Evolutionary conservation across 805 yeast species (phyloP), one percentile per base, ranked within the genome.

Genomic region (Metschnikowia peoriensis): DNA sequence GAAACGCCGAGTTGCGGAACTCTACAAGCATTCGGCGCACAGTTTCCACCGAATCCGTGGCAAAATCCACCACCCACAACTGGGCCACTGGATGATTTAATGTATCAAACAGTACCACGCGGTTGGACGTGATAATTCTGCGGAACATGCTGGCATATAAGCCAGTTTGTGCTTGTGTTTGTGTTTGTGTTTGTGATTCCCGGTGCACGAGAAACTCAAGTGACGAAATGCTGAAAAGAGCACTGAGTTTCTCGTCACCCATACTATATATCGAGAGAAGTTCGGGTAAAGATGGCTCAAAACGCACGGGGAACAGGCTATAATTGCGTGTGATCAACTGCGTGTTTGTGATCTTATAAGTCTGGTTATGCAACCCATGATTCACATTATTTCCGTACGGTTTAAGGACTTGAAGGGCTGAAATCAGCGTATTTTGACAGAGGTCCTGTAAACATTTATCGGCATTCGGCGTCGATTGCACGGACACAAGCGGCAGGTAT

Each of bases 21-120:
- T 69, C 71, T 2, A 83, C 79, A 22, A 89, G 69, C 38, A 83
- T 65, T 16, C 78, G 79, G 47, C 86, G 76, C 6, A 94, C 83
- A n/a, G 70, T 67, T 11, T 80, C 84, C 34, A 81, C 66, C 0
- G 79, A 54, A 51, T 85, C 88, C 12, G 68, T 57, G 22, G 82
- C 65, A 47, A 54, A 75, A 22, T 89, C 81, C 4, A 90, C 73
- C 0, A 85, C 84, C 47, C 90, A 76, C 12, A 93, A 65, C 41
- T 91, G 87, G 2, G 89, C 79, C 1, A 90, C 80, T 0, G 97
- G 97, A 64, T 92, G 97, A 58, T 88, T 85, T 66, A 91, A 84
- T 6, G 90, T 85, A 66, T 93, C 97, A 64, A 88, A 89, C 1
- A 93, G 84, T 1, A 89, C 82, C 8, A 88, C 69, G 7, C 78